phyloP scores from a whole-genome alignment of 176 grass and related monocot genomes.

The Guadua angustifolia region DNA sequence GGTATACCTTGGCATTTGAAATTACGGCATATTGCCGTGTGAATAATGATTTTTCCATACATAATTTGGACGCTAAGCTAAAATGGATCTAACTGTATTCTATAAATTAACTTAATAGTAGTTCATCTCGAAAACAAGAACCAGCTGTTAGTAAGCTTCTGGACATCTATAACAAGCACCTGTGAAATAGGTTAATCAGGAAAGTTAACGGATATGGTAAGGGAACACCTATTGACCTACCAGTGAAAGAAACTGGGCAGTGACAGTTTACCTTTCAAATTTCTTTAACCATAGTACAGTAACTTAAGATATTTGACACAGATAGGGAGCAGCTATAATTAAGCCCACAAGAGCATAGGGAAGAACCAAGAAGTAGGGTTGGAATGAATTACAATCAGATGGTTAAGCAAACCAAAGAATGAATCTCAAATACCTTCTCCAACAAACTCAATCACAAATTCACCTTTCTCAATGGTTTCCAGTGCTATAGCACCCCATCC shows the following conservation, averaged over 20 bases:
- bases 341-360: slow-evolving; percentile 9
- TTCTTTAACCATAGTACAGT: background rate
- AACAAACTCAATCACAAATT: slow-evolving; percentile 98
- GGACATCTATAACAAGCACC: background rate
- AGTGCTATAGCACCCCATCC: slow-evolving; percentile 77
- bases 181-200: background rate
- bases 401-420: slow-evolving; percentile 23
- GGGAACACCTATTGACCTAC: background rate
- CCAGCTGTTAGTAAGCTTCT: background rate
- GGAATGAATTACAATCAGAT: slow-evolving; percentile 1
- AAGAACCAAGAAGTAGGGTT: background rate
- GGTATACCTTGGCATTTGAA: background rate
- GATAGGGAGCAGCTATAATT: background rate
- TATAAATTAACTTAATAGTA: background rate
- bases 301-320: slow-evolving; percentile 7
- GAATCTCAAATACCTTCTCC: slow-evolving; percentile 76
- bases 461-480: slow-evolving; percentile 74
- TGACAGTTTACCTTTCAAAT: background rate
- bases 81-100: background rate
- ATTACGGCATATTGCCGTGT: slow-evolving; percentile 18
- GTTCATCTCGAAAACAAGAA: slow-evolving; percentile 1
- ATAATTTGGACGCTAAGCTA: slow-evolving; percentile 3
- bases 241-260: slow-evolving; percentile 5
- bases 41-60: background rate
- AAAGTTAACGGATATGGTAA: slow-evolving; percentile 9